Conservation (phyloP, 2,329 filamentous ascomycete genomes). For the Annulohypoxylon truncatum region DNA sequence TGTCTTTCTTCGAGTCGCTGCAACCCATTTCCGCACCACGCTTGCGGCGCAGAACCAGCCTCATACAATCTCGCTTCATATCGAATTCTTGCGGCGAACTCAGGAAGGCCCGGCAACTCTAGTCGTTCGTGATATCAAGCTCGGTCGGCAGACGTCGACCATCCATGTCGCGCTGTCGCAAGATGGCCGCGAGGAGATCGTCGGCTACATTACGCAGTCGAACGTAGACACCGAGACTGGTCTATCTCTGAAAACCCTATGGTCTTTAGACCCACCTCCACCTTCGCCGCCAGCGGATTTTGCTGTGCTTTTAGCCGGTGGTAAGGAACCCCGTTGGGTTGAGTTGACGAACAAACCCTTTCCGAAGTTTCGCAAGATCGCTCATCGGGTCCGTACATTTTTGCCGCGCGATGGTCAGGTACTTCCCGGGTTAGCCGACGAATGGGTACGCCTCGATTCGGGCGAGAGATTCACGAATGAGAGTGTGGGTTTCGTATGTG, state of each 20-base stretch:
- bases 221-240: constrained; percentile 71
- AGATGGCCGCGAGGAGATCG: constrained; percentile 67
- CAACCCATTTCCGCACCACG: constrained; percentile 49
- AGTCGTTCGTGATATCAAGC: constrained; percentile 48
- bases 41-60: constrained; percentile 48
- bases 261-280: constrained; percentile 56
- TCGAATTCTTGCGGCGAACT: constrained; percentile 51
- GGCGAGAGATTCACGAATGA: constrained; percentile 46
- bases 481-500: constrained; percentile 46
- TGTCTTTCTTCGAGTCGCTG: constrained; percentile 66
- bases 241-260: constrained; percentile 61
- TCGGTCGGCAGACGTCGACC: constrained; percentile 52
- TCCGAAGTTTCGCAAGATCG: constrained; percentile 44
- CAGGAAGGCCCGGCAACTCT: constrained; percentile 46
- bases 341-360: constrained; percentile 38
- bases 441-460: constrained; percentile 48
- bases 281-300: constrained; percentile 43
- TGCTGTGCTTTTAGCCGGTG: constrained; percentile 35
- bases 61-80: constrained; percentile 47
- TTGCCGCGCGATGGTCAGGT: constrained; percentile 43
- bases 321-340: constrained; percentile 47
- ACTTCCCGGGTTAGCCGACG: constrained; percentile 43
- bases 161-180: constrained; percentile 49
- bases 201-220: constrained; percentile 73
- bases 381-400: constrained; percentile 41